Evolutionary conservation across 2,329 filamentous ascomycete genomes (phyloP).

Genomic region (Dactylonectria macrodidyma): DNA sequence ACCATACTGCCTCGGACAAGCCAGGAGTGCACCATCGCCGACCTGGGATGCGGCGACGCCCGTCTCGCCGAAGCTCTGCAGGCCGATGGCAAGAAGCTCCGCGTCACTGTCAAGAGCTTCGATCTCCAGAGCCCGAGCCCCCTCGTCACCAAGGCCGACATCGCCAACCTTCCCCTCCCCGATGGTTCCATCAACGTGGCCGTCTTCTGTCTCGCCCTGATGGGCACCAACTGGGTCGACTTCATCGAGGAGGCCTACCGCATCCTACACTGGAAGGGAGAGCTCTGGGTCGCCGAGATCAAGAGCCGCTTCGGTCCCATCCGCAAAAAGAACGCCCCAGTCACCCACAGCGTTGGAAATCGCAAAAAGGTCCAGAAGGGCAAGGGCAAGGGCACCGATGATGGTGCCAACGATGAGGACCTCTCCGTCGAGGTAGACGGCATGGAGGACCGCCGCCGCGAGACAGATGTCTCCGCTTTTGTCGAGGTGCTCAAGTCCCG

Average conservation of each 20-base stretch:
- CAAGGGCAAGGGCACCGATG: conserved; percentile 62
- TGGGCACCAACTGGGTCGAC: conserved; percentile 98
- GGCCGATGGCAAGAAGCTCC: conserved; percentile 74
- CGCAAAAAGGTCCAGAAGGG: conserved; percentile 69
- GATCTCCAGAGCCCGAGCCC: conserved; percentile 85
- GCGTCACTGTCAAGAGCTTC: conserved; percentile 84
- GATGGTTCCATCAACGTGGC: conserved; percentile 87
- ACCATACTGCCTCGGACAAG: conserved; percentile 79
- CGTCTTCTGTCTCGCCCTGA: conserved; percentile 95
- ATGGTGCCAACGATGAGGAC: conserved; percentile 67
- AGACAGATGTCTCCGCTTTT: conserved; percentile 91
- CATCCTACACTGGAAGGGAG: conserved; percentile 91
- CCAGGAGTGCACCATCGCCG: conserved; percentile 84
- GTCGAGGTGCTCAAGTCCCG: conserved; percentile 84
- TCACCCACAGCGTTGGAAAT: conserved; percentile 81
- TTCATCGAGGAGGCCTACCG: conserved; percentile 98
- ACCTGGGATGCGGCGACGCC: conserved; percentile 95
- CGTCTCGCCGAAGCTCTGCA: conserved; percentile 81
- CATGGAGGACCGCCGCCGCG: conserved; percentile 72
- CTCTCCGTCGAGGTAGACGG: conserved; percentile 82
- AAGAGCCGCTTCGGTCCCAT: conserved; percentile 83
- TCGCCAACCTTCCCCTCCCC: conserved; percentile 83
- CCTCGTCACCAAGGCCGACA: conserved; percentile 90
- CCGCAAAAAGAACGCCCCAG: conserved; percentile 56
- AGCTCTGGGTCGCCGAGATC: conserved; percentile 98